A percentile compares a stretch with the other conserved stretches of the same genome.
Evolutionary conservation across 345 rosid species (phyloP).

Genomic region (Gossypium longicalyx): DNA sequence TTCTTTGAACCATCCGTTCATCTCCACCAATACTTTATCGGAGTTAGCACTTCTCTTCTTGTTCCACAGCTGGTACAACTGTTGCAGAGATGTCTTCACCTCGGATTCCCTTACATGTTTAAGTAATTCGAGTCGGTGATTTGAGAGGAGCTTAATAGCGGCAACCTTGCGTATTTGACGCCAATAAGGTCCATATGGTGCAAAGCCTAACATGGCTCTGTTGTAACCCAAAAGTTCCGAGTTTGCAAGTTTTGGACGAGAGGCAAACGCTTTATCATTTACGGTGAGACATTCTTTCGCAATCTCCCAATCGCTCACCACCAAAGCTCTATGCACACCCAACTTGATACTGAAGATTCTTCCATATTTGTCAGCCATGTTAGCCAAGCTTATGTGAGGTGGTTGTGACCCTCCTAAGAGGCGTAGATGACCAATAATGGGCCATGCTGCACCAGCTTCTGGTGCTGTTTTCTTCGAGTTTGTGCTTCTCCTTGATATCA

Average conservation of each 20-base stretch:
- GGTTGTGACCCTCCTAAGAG: too few species aligned
- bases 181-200: slow-evolving; percentile 21
- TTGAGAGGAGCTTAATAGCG: slow-evolving; percentile 32
- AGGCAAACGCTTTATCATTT: too few species aligned
- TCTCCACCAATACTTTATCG: slow-evolving; percentile 21
- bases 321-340: too few species aligned
- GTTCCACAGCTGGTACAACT: background rate
- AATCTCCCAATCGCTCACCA: too few species aligned
- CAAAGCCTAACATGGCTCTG: slow-evolving; percentile 23
- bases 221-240: slow-evolving; percentile 23
- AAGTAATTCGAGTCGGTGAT: slow-evolving; percentile 23
- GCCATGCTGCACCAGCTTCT: too few species aligned
- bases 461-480: too few species aligned
- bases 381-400: slow-evolving; percentile 20
- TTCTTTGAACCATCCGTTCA: slow-evolving; percentile 34
- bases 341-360: too few species aligned
- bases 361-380: too few species aligned
- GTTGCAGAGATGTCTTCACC: background rate
- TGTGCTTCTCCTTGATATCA: too few species aligned
- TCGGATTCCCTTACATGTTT: slow-evolving; percentile 21
- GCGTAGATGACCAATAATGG: too few species aligned
- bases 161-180: background rate
- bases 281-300: too few species aligned
- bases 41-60: background rate
- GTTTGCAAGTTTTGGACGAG: background rate